Evolutionary conservation across 2,329 filamentous ascomycete genomes (phyloP).

Genomic region (Pochonia chlamydosporia): DNA sequence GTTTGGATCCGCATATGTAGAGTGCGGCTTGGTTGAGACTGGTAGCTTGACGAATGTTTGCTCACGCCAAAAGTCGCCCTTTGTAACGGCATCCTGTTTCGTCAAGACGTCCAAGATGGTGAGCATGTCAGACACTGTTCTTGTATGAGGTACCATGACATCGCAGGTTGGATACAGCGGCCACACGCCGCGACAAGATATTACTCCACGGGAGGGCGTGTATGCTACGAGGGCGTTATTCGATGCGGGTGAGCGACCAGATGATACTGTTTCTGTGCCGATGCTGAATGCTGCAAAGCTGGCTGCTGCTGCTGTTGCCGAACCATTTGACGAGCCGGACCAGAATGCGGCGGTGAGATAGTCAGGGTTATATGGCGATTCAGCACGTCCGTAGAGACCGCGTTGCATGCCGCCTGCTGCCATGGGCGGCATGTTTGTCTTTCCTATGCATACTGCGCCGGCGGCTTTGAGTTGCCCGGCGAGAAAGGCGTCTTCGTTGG

Average conservation of each 20-base stretch:
- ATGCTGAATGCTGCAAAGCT: slow-evolving; percentile 47
- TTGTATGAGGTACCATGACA: slow-evolving; percentile 44
- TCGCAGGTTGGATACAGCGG: slow-evolving; percentile 50
- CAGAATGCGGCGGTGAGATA: slow-evolving; percentile 48
- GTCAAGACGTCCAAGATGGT: slow-evolving; percentile 40
- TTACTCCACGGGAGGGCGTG: slow-evolving; percentile 44
- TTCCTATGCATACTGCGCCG: neutral
- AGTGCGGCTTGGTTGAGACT: slow-evolving; percentile 19
- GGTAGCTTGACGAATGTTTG: slow-evolving; percentile 38
- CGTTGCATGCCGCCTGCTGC: slow-evolving; percentile 51
- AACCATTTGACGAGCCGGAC: slow-evolving; percentile 51
- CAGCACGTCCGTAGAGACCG: slow-evolving; percentile 47
- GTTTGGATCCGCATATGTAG: slow-evolving; percentile 1
- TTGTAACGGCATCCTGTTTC: slow-evolving; percentile 30
- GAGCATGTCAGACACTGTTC: slow-evolving; percentile 42
- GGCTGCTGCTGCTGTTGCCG: slow-evolving; percentile 41
- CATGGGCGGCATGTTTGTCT: slow-evolving; percentile 33
- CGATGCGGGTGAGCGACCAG: slow-evolving; percentile 45
- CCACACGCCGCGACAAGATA: slow-evolving; percentile 46
- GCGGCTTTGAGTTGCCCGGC: neutral
- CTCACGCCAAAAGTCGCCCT: slow-evolving; percentile 47
- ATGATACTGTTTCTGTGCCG: slow-evolving; percentile 48
- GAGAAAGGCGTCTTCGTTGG: neutral
- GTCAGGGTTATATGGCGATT: slow-evolving; percentile 46
- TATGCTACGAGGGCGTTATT: slow-evolving; percentile 50